Evolutionary conservation across 768 basidiomycete species (phyloP).

Genomic region (Chalciporus sphaerocephalus): DNA sequence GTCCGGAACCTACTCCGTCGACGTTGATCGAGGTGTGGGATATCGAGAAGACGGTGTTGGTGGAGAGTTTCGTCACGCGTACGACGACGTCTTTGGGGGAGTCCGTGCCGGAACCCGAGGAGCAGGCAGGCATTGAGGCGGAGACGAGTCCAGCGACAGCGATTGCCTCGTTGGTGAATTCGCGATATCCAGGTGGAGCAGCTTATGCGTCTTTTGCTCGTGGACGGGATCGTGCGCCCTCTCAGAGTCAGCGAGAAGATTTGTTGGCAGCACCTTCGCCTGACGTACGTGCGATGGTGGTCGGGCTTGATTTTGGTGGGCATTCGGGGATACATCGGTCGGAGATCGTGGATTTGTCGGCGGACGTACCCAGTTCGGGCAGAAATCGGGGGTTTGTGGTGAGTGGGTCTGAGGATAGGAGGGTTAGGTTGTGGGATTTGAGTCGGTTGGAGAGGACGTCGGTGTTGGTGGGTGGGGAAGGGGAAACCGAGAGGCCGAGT

Average conservation of each 20-base stretch:
- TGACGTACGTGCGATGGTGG: constrained; percentile 66
- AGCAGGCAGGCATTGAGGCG: constrained; percentile 49
- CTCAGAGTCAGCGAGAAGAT: constrained; percentile 34
- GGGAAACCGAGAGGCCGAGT: constrained; percentile 67
- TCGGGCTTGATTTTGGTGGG: constrained; percentile 76
- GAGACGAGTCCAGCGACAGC: constrained; percentile 65
- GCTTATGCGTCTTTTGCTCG: constrained; percentile 20
- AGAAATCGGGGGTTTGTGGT: constrained; percentile 69
- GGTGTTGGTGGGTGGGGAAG: constrained; percentile 74
- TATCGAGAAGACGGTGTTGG: constrained; percentile 71
- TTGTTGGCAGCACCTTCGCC: constrained; percentile 47
- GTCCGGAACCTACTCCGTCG: constrained; percentile 39
- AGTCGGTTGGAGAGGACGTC: constrained; percentile 65
- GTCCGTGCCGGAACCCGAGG: constrained; percentile 50
- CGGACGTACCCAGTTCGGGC: constrained; percentile 37
- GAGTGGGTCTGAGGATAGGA: constrained; percentile 87
- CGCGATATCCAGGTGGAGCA: constrained; percentile 44
- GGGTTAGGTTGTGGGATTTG: constrained; percentile 86
- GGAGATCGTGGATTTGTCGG: constrained; percentile 43
- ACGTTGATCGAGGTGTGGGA: constrained; percentile 86
- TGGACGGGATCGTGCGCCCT: constrained; percentile 29
- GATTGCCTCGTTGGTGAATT: constrained; percentile 76
- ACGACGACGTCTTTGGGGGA: constrained; percentile 43
- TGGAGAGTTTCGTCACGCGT: constrained; percentile 74
- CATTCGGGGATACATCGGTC: constrained; percentile 50